Conservation (phyloP, 2,329 filamentous ascomycete genomes). For the Exophiala sp. region DNA sequence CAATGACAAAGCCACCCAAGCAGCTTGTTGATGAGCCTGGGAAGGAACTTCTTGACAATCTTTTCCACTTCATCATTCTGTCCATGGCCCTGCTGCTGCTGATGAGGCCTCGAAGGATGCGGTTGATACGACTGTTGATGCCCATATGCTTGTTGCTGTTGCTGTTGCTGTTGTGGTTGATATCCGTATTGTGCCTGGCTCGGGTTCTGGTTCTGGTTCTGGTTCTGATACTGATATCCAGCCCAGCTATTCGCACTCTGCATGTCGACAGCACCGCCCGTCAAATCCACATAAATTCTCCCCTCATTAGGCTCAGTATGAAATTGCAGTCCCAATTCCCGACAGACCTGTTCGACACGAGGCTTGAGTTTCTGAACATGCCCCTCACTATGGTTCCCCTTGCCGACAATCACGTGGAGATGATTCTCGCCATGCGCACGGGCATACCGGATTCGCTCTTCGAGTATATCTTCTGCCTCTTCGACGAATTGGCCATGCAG, state of each 20-base stretch:
- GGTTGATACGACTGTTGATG: conserved; percentile 36
- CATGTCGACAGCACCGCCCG: conserved; percentile 57
- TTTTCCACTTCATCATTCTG: conserved; percentile 55
- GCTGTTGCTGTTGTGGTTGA: conserved; percentile 42
- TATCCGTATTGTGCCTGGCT: no score
- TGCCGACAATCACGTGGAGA: conserved; percentile 92
- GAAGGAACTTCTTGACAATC: conserved; percentile 55
- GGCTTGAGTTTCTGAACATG: conserved; percentile 94
- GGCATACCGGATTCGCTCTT: conserved; percentile 75
- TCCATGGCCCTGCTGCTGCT: conserved; percentile 42
- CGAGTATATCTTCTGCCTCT: conserved; percentile 86
- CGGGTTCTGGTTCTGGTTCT: no score
- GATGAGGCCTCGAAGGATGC: conserved; percentile 39
- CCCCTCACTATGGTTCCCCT: conserved; percentile 76
- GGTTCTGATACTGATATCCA: conserved; percentile 30
- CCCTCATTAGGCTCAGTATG: conserved; percentile 84
- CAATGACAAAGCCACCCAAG: conserved; percentile 39
- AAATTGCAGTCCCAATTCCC: conserved; percentile 74
- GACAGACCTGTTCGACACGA: conserved; percentile 81
- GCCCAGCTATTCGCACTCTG: conserved; percentile 26
- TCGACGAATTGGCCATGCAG: conserved; percentile 92
- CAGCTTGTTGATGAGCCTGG: conserved; percentile 57
- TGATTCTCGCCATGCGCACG: conserved; percentile 67
- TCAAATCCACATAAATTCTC: conserved; percentile 79
- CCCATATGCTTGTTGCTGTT: conserved; percentile 34